These are phyloP conservation scores for Coemansia sp. DNA, from an alignment of 192 early-diverging fungal species.

Conservation along the genomic window DNA sequence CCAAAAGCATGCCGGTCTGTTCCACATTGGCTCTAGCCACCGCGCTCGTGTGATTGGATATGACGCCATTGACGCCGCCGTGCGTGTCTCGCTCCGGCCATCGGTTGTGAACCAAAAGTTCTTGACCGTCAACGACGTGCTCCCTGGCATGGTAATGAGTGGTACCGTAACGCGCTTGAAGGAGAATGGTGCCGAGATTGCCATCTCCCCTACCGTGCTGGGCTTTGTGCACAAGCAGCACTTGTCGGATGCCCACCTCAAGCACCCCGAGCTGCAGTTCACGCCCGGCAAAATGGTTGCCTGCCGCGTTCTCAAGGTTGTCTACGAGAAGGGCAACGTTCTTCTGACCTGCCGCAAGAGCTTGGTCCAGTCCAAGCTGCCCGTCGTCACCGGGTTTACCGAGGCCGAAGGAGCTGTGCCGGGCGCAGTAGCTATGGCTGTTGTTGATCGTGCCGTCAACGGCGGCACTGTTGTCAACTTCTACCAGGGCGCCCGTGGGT, in stretches of 20 bases:
- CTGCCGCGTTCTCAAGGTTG: conserved; percentile 70
- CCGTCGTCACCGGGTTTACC: conserved; percentile 63
- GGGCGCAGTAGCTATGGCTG: conserved; percentile 59
- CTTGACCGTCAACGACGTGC: conserved; percentile 69
- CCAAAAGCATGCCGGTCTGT: conserved; percentile 56
- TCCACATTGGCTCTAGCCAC: conserved; percentile 70
- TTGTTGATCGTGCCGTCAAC: conserved; percentile 33
- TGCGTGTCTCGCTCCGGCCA: conserved; percentile 73
- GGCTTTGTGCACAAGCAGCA: conserved; percentile 76
- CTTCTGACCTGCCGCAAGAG: conserved; percentile 75
- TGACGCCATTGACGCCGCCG: conserved; percentile 73
- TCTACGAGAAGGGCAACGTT: conserved; percentile 62
- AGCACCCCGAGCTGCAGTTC: conserved; percentile 70
- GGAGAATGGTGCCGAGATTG: conserved; percentile 63
- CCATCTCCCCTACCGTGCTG: conserved; percentile 60
- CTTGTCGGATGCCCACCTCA: conserved; percentile 73
- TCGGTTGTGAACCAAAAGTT: conserved; percentile 71
- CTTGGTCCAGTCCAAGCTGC: conserved; percentile 72
- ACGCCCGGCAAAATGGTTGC: conserved; percentile 72
- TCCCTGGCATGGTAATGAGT: conserved; percentile 29
- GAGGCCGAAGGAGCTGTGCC: conserved; percentile 58
- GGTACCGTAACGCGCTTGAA: conserved; percentile 58
- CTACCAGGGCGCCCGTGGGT: conserved; percentile 73
- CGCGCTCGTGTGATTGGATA: conserved; percentile 78
- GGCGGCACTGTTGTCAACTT: conserved; percentile 77